Percentiles rank a stretch among this genome's conserved stretches.
Conservation (phyloP, 179 eudicot species). For the Beta corolliflora region DNA sequence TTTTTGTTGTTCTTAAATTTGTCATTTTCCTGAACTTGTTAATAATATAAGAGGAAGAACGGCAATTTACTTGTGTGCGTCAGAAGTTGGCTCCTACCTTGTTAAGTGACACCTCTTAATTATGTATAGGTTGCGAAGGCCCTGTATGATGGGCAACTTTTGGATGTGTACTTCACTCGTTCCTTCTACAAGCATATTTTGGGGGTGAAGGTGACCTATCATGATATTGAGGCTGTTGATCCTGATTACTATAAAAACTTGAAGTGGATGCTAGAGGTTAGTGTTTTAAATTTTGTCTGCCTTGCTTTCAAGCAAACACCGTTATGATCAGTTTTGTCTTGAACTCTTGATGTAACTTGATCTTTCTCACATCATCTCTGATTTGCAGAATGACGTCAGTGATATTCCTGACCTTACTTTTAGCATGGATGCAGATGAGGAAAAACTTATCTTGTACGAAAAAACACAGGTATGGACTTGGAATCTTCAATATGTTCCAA, state of each 20-base stretch:
- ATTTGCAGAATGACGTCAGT: constrained; percentile 89
- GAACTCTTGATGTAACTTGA: neutral
- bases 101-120: constrained; percentile 8
- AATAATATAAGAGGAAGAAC: neutral
- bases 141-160: constrained; percentile 86
- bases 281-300: constrained; percentile 24
- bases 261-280: constrained; percentile 99
- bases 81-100: neutral
- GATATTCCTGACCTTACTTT: constrained; percentile 94
- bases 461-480: constrained; percentile 76
- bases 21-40: neutral
- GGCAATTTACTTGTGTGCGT: neutral
- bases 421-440: constrained; percentile 99
- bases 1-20: neutral
- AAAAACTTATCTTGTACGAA: constrained; percentile 91
- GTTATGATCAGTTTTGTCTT: constrained; percentile 9
- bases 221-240: constrained; percentile 99
- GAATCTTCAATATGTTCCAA: neutral
- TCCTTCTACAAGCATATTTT: constrained; percentile 99
- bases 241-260: constrained; percentile 96
- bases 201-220: constrained; percentile 97
- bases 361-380: constrained; percentile 5
- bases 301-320: neutral
- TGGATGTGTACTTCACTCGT: constrained; percentile 97
- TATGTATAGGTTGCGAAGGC: constrained; percentile 88